Conservation (phyloP, 208 protist species). For the Zelonia costaricensis region DNA sequence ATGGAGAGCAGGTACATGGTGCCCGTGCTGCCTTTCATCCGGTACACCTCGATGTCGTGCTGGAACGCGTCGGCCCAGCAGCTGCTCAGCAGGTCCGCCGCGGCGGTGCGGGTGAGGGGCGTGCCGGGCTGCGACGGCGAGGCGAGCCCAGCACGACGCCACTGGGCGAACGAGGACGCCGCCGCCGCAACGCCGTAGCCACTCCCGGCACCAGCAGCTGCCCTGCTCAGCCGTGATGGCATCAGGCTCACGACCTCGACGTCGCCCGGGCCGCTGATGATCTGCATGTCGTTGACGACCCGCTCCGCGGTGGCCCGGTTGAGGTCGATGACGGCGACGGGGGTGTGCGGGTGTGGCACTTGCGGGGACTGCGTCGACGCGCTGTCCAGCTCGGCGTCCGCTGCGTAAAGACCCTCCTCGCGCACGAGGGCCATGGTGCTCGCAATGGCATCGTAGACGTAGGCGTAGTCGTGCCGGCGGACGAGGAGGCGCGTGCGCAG, state of each 20-base stretch:
- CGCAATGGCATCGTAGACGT: constrained; percentile 55
- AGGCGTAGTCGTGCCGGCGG: constrained; percentile 44
- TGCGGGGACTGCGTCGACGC: background rate
- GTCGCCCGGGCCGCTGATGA: constrained; percentile 43
- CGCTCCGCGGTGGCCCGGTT: constrained; percentile 2
- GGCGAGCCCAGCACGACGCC: no score
- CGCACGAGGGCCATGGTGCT: constrained; percentile 40
- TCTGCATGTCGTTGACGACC: constrained; percentile 14
- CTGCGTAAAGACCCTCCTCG: constrained; percentile 26
- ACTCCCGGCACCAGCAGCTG: background rate
- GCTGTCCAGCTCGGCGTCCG: no score
- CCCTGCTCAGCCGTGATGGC: constrained; percentile 25
- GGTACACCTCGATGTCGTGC: constrained; percentile 35
- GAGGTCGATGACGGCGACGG: constrained; percentile 44
- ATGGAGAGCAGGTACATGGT: constrained; percentile 36
- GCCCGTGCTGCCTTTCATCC: constrained; percentile 30
- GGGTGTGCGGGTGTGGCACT: constrained; percentile 33
- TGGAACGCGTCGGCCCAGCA: constrained; percentile 12
- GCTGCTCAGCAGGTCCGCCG: constrained; percentile 1
- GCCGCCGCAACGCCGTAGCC: background rate
- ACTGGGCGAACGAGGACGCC: background rate
- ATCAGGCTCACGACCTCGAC: constrained; percentile 35
- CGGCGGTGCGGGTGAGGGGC: constrained; percentile 2
- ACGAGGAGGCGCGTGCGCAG: constrained; percentile 53
- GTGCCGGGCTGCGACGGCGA: constrained; percentile 4